Conservation (phyloP, 2,329 filamentous ascomycete species). For the Curvularia eragrostidis region DNA sequence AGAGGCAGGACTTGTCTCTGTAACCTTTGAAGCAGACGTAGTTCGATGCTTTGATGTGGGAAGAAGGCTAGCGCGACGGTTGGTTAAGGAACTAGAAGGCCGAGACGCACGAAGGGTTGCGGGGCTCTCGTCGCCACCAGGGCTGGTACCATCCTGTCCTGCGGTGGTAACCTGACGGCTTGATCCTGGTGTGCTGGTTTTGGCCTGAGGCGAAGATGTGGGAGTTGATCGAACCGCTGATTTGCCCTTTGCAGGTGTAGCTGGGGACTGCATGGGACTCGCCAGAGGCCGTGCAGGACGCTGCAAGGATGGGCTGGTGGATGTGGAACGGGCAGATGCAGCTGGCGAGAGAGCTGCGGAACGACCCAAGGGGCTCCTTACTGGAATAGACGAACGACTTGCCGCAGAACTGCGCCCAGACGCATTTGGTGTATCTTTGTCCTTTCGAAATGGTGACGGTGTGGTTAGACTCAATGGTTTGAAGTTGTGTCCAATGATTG, state of each 20-base stretch:
- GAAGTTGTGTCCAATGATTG: constrained; percentile 49
- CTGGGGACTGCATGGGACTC: constrained; percentile 41
- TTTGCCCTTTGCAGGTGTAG: constrained; percentile 41
- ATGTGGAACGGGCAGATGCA: constrained; percentile 31
- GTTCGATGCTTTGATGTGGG: constrained; percentile 39
- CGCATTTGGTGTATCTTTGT: constrained; percentile 20
- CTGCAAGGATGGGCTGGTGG: constrained; percentile 41
- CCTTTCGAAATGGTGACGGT: constrained; percentile 43
- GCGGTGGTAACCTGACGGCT: constrained; percentile 31
- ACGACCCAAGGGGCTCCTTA: constrained; percentile 45
- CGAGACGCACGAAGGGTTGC: constrained; percentile 34
- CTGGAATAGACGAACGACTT: constrained; percentile 45
- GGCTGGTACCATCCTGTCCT: constrained; percentile 29
- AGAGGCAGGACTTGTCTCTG: constrained; percentile 15
- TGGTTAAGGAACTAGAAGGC: constrained; percentile 40
- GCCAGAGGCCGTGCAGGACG: constrained; percentile 36
- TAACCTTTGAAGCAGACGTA: constrained; percentile 28
- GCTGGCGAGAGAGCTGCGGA: constrained; percentile 35
- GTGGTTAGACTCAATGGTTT: constrained; percentile 46
- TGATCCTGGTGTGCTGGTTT: constrained; percentile 32
- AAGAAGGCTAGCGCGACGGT: constrained; percentile 40
- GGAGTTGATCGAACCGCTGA: constrained; percentile 28
- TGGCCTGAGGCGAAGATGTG: constrained; percentile 25
- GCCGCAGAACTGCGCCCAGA: constrained; percentile 32
- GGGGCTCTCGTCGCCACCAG: constrained; percentile 40